phyloP scores from a whole-genome alignment of 768 basidiomycete genomes.

The Lenzites betulinus region DNA sequence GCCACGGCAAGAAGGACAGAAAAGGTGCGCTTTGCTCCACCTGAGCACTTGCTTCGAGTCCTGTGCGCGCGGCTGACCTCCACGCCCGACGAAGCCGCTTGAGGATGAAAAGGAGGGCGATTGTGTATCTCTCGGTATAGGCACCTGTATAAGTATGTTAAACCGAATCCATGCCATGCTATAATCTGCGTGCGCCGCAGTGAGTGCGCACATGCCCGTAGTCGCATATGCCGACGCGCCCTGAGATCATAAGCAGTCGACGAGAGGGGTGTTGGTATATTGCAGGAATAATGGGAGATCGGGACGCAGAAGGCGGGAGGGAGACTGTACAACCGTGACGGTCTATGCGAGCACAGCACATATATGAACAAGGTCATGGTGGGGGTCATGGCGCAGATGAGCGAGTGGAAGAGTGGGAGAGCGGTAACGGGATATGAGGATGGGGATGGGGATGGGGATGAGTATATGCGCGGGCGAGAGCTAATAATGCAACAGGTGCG shows the following conservation, averaged over 20 bases:
- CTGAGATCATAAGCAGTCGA: neutral
- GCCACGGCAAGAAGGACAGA: slow-evolving; percentile 21
- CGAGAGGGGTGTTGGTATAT: slow-evolving; percentile 13
- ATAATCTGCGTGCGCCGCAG: too few relatives aligned
- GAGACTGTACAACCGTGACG: slow-evolving; percentile 3
- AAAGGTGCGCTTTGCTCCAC: too few relatives aligned
- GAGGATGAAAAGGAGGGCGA: too few relatives aligned
- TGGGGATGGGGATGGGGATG: neutral
- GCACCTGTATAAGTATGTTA: too few relatives aligned
- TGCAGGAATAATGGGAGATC: neutral
- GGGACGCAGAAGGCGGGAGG: too few relatives aligned
- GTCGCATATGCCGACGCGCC: too few relatives aligned
- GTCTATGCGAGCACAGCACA: slow-evolving; percentile 16
- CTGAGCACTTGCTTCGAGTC: too few relatives aligned
- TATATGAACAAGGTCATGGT: neutral
- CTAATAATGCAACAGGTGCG: slow-evolving; percentile 23
- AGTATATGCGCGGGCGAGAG: slow-evolving; percentile 2
- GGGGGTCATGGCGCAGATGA: neutral
- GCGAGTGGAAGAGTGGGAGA: neutral
- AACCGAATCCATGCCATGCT: too few relatives aligned
- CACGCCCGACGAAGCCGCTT: too few relatives aligned
- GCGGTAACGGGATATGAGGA: neutral
- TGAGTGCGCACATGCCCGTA: too few relatives aligned
- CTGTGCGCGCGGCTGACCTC: too few relatives aligned
- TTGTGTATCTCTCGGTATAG: too few relatives aligned